Percentiles rank a stretch among this genome's conserved stretches.
Conservation (phyloP, 176 grass and related monocot genomes). For the Triticum monococcum region DNA sequence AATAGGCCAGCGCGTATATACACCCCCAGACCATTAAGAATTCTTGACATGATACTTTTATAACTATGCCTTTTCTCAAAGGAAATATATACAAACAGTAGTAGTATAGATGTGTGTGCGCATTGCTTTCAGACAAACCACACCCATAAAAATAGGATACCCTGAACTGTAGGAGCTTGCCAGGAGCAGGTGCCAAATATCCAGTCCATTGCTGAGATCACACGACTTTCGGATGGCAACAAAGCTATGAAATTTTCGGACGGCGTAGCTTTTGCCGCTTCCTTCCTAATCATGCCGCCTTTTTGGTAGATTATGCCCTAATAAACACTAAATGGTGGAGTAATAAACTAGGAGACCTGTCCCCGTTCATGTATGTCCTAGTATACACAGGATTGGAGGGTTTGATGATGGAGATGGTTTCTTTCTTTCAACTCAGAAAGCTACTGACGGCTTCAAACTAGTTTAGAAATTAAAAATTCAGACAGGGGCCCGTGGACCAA, state of each 20-base stretch:
- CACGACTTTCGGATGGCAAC: neutral
- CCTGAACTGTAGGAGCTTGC: neutral
- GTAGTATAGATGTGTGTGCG: neutral
- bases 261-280: conserved; percentile 4
- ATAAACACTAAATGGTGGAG: too few species aligned
- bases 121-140: neutral
- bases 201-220: neutral
- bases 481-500: neutral
- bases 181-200: neutral
- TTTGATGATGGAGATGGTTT: neutral
- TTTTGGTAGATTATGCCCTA: neutral
- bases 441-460: neutral
- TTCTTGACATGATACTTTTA: neutral
- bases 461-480: neutral
- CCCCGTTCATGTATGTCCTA: neutral
- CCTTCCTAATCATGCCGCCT: conserved; percentile 8
- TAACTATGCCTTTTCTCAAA: neutral
- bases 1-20: neutral
- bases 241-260: neutral
- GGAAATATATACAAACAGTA: neutral
- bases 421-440: conserved; percentile 42
- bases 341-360: neutral
- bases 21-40: neutral
- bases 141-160: neutral
- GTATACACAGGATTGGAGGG: neutral